phyloP scores from a whole-genome alignment of 306 rosid genomes.

The Lablab purpureus region DNA sequence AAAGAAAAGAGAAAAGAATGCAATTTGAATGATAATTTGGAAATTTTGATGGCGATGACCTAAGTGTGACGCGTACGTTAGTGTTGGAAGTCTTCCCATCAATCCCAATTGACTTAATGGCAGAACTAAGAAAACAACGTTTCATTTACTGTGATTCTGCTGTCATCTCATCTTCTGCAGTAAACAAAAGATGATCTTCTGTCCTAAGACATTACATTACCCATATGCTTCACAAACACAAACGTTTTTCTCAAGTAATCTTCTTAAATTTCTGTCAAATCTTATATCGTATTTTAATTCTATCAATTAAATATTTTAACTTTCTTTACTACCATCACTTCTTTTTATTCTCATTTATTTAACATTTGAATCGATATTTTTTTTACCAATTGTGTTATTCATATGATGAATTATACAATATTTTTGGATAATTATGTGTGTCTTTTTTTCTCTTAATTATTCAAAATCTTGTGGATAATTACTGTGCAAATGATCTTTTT shows the following conservation, averaged over 20 bases:
- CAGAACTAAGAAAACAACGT: background rate
- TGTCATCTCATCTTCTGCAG: constrained; percentile 36
- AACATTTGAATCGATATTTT: no score
- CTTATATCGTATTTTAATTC: background rate
- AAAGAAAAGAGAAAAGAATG: background rate
- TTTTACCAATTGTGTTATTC: no score
- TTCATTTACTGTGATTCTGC: constrained; percentile 11
- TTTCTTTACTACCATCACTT: no score
- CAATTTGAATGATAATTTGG: background rate
- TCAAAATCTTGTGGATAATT: no score
- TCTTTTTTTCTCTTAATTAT: no score
- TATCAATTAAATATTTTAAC: no score
- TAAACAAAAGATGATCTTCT: background rate
- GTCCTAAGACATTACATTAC: background rate
- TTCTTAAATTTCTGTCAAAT: background rate
- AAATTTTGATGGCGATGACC: background rate
- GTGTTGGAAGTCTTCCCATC: constrained; percentile 36
- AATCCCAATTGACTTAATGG: constrained; percentile 27
- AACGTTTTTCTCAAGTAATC: background rate
- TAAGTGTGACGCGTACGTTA: constrained; percentile 33
- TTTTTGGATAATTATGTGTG: no score
- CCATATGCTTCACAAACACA: background rate
- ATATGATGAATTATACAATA: no score
- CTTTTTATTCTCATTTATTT: no score
- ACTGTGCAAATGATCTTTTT: no score